Conservation (phyloP, 805 yeast genomes). For the Candida pseudofarinosa region DNA sequence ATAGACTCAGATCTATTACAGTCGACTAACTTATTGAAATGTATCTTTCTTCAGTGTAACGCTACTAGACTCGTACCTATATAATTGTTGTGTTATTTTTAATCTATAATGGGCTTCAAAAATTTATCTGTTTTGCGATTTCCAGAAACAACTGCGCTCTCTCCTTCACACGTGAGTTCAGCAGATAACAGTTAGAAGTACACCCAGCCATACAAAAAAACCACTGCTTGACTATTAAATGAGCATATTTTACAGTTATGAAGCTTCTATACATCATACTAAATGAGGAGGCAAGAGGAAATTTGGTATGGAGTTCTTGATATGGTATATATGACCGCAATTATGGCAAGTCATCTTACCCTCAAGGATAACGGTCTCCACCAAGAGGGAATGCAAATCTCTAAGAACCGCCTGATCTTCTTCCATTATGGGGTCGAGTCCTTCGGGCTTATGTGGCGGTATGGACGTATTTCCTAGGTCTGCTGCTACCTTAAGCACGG, state of each 20-base stretch:
- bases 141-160: neutral
- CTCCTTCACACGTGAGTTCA: neutral
- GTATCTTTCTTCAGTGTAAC: neutral
- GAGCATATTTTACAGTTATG: neutral
- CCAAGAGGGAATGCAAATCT: slow-evolving; percentile 71
- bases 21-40: neutral
- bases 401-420: slow-evolving; percentile 52
- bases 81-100: neutral
- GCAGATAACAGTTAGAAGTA: neutral
- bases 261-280: slow-evolving; percentile 1
- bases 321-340: slow-evolving; percentile 83
- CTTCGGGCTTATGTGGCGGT: slow-evolving; percentile 60
- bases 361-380: slow-evolving; percentile 82
- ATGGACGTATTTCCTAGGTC: slow-evolving; percentile 60
- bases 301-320: slow-evolving; percentile 92
- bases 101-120: neutral
- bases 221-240: neutral
- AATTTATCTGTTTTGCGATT: neutral
- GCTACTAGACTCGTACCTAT: neutral
- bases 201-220: too few relatives aligned
- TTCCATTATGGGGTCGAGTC: slow-evolving; percentile 49
- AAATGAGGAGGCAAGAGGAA: slow-evolving; percentile 92
- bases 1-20: neutral
- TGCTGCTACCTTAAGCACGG: slow-evolving; percentile 68
- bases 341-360: slow-evolving; percentile 87